Conservation (phyloP, 345 rosid species). For the Populus simonii region DNA sequence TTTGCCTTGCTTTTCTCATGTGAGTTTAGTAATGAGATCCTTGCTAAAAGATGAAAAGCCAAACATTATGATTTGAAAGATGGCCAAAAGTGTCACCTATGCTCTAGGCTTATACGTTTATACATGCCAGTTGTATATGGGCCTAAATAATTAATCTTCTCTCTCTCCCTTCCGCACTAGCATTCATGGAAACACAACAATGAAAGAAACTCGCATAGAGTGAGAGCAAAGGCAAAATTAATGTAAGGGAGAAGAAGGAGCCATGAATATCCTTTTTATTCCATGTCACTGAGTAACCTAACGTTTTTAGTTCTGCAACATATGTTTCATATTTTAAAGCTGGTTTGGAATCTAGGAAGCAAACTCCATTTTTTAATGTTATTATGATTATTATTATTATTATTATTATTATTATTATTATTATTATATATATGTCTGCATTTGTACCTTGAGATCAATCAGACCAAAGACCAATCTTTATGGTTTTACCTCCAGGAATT, state of each 20-base stretch:
- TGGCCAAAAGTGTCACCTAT: neutral
- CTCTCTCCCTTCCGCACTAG: neutral
- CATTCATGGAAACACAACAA: neutral
- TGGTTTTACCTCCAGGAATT: neutral
- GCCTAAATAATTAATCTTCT: neutral
- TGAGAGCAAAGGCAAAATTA: neutral
- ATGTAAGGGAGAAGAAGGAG: neutral
- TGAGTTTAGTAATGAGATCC: constrained; percentile 7
- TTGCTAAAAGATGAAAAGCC: neutral
- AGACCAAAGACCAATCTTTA: neutral
- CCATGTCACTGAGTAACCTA: neutral
- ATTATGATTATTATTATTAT: no score
- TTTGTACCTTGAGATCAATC: constrained; percentile 7
- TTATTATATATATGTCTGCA: neutral
- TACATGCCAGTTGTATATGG: neutral
- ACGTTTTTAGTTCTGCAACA: neutral
- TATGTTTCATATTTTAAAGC: neutral
- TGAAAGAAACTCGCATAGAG: neutral
- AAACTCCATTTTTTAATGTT: constrained; percentile 6
- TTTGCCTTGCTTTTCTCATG: constrained; percentile 4
- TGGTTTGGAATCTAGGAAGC: constrained; percentile 36
- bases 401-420: no score
- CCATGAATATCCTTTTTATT: neutral
- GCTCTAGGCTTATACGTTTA: neutral
- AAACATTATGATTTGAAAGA: constrained; percentile 23